A percentile compares a stretch with the other conserved stretches of the same genome.
phyloP scores from a whole-genome alignment of 1,284 basidiomycete genomes.

The Erythrobasidium hasegawianum region DNA sequence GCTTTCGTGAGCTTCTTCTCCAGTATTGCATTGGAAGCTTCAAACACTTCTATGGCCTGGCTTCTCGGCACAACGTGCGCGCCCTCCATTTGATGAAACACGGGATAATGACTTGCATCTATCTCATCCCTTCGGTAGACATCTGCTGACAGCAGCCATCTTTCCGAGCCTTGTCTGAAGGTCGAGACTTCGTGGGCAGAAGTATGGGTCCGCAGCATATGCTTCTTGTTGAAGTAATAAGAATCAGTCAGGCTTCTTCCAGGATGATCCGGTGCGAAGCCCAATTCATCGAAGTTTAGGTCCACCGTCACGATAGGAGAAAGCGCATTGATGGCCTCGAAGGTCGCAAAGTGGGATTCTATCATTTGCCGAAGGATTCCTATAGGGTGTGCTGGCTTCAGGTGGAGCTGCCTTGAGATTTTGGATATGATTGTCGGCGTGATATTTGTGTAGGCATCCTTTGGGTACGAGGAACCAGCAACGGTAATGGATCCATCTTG shows the following conservation, averaged over 20 bases:
- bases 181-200: constrained; percentile 95
- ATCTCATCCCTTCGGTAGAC: constrained; percentile 99
- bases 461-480: constrained; percentile 55
- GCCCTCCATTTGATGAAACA: constrained; percentile 99
- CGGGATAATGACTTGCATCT: constrained; percentile 92
- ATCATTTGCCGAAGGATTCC: constrained; percentile 78
- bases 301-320: constrained; percentile 84
- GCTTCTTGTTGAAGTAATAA: constrained; percentile 87
- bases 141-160: constrained; percentile 94
- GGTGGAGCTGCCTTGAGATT: constrained; percentile 66
- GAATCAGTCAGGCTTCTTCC: constrained; percentile 85
- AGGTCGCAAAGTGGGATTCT: constrained; percentile 71
- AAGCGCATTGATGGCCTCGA: constrained; percentile 58
- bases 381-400: constrained; percentile 75
- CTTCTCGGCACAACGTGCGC: constrained; percentile 69
- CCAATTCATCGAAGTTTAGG: constrained; percentile 96
- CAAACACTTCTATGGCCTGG: constrained; percentile 62
- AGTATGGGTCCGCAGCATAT: constrained; percentile 95
- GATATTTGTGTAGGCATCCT: constrained; percentile 80
- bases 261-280: constrained; percentile 89
- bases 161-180: constrained; percentile 69
- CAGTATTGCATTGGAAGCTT: constrained; percentile 58
- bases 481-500: not conserved
- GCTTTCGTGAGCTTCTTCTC: constrained; percentile 60
- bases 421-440: constrained; percentile 79